Evolutionary conservation across 345 rosid species (phyloP), one percentile per base, ranked within the genome.

Genomic region (Eucalyptus coolabah): DNA sequence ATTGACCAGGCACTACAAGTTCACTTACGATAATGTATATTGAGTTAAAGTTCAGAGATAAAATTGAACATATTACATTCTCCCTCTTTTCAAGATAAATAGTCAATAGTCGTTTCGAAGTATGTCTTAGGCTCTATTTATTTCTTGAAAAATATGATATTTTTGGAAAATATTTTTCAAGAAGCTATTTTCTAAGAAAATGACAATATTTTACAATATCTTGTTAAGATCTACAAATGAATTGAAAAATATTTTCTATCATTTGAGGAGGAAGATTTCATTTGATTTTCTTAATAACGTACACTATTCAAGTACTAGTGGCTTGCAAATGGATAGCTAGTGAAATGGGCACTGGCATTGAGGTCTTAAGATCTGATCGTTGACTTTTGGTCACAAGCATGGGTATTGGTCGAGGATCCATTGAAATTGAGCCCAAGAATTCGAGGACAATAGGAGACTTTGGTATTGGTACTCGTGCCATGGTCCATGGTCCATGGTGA

Each of bases 11-110:
- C 4, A 72, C 6, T 6, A 19, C 21, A 34, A 3, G 44, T 18
- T 34, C 1, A 18, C 1, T 8, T 11, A 34, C 2, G 2, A 37
- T 2, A 72, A 0, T 10, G 14, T 5, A 37, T 19, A 10, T 5
- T 19, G 26, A 10, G 28, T 19, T 18, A 9, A 72, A 72, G 28
- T 19, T 34, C 0, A 10, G 4, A 3, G 3, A 19, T 0, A 6
- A 6, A 24, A 19, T 21, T 19, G 26, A 72, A 19, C 28, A 10
- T 37, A 40, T 10, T 37, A 37, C 23, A 21, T 32, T 67, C 23
- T 16, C 42, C 40, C 23, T 32, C 34, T 67, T 69, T 34, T 32
- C 80, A 32, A 37, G 4, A 34, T 34, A 37, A 9, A 32, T 67
- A 17, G 24, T 9, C 4, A 9, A 32, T 67, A 17, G 24, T 9